phyloP scores from a whole-genome alignment of 2,329 filamentous ascomycete species.

The Diaporthe sp. region DNA sequence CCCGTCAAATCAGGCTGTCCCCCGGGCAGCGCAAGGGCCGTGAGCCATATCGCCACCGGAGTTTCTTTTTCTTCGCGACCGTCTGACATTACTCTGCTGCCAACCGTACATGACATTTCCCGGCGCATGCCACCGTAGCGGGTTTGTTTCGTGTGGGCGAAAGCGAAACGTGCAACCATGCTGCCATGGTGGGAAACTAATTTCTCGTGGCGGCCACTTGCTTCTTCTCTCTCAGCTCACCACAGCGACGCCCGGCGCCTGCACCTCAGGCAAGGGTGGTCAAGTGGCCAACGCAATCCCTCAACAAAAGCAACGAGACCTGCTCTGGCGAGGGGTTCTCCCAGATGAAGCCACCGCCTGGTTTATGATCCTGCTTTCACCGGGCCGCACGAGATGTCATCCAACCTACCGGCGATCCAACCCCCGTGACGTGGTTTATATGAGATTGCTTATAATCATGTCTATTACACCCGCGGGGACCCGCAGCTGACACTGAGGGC shows the following conservation, averaged over 20 bases:
- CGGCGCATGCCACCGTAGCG: too few species aligned
- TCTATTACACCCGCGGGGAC: neutral
- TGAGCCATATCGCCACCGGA: neutral
- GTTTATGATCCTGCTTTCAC: neutral
- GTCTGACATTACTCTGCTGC: neutral
- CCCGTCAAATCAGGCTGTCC: neutral
- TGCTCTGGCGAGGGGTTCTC: too few species aligned
- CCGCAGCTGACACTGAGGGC: neutral
- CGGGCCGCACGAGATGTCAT: neutral
- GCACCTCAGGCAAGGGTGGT: neutral
- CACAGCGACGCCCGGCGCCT: neutral
- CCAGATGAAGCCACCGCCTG: neutral
- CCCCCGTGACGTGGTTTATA: neutral
- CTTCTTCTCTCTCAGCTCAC: slow-evolving; percentile 4
- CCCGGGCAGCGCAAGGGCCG: neutral
- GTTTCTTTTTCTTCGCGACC: neutral
- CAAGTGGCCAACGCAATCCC: neutral
- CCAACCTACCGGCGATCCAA: too few species aligned
- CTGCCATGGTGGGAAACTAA: too few species aligned
- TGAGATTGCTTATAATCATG: neutral
- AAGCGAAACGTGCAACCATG: too few species aligned
- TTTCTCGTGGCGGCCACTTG: neutral
- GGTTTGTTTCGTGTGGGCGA: neutral
- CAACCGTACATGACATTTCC: neutral
- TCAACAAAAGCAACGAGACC: neutral